A percentile compares a stretch with the other conserved stretches of the same genome.
These are phyloP conservation scores for Pseudogymnoascus sp. DNA, from an alignment of 2,329 filamentous ascomycete genomes.

Conservation along the genomic window DNA sequence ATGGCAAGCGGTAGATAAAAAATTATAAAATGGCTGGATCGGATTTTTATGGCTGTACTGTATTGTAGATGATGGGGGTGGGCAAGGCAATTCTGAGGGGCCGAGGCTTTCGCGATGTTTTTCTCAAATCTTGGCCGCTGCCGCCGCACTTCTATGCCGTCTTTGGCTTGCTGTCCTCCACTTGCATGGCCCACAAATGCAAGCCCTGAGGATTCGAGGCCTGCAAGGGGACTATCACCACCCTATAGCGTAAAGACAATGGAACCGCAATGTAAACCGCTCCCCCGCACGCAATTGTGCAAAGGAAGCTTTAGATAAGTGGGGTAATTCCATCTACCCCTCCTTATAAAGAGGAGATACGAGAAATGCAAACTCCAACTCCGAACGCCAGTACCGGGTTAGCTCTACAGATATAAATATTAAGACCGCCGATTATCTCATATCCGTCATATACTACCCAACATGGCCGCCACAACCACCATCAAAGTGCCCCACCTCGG, in stretches of 20 bases:
- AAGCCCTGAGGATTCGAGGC: not conserved
- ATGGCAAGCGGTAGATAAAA: not conserved
- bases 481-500: slow-evolving; percentile 41
- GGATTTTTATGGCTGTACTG: not conserved
- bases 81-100: not conserved
- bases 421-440: not conserved
- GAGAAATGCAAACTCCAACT: not conserved
- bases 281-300: not conserved
- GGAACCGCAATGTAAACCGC: not conserved
- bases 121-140: not conserved
- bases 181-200: not conserved
- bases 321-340: not conserved
- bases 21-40: slow-evolving; percentile 9
- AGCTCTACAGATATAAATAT: not conserved
- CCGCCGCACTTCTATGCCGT: not conserved
- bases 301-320: not conserved
- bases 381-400: not conserved
- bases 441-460: not conserved
- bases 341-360: not conserved
- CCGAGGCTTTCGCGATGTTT: not conserved
- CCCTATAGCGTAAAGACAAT: not conserved
- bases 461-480: slow-evolving; percentile 33
- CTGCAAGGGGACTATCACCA: no score
- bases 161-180: not conserved
- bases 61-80: not conserved